Conservation (phyloP, 805 yeast species). For the Ogataea degrootiae region DNA sequence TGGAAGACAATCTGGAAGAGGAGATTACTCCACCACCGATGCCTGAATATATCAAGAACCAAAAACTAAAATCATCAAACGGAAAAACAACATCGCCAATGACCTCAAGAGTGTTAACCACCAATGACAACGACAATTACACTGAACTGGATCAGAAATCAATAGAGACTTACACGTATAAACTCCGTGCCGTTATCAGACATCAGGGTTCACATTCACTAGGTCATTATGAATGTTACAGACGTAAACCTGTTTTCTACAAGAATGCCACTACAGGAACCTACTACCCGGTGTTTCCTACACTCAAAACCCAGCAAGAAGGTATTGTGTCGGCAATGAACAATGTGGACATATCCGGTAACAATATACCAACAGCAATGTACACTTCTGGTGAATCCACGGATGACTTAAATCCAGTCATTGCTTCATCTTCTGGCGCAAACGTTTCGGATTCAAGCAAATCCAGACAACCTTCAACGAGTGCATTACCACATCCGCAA, state of each 20-base stretch:
- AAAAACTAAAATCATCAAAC: not conserved
- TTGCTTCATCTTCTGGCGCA: no score
- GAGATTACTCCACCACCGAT: not conserved
- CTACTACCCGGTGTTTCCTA: conserved; percentile 19
- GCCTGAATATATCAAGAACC: not conserved
- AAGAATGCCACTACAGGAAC: conserved; percentile 31
- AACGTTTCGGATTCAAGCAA: no score
- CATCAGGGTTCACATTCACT: conserved; percentile 85
- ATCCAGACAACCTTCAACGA: no score
- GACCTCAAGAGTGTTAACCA: not conserved
- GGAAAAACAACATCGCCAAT: not conserved
- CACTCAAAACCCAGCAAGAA: conserved; percentile 5
- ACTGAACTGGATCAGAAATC: not conserved
- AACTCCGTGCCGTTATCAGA: conserved; percentile 66
- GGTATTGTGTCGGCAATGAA: conserved; percentile 2
- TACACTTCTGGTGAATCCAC: not conserved
- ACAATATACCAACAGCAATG: not conserved
- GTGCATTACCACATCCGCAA: no score
- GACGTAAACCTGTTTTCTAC: conserved; percentile 63
- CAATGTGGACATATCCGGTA: not conserved
- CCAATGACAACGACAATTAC: not conserved
- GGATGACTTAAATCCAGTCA: not conserved
- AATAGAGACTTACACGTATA: conserved; percentile 36
- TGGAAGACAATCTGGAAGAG: conserved; percentile 8
- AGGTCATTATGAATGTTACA: conserved; percentile 90